Evolutionary conservation across 1,284 basidiomycete genomes (phyloP).

Genomic region (Apiotrichum veenhuisii): DNA sequence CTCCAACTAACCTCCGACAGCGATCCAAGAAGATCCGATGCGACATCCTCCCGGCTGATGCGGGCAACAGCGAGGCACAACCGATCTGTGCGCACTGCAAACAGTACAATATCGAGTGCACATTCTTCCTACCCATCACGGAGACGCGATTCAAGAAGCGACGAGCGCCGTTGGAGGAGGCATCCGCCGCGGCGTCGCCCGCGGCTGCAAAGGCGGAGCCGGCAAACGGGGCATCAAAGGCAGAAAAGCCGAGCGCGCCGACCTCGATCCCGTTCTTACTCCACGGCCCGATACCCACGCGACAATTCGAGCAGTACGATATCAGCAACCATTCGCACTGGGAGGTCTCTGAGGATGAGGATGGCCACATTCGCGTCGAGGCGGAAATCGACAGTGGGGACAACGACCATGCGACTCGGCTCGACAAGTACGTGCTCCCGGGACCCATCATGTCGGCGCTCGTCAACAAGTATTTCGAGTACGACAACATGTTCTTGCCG

Average conservation of each 20-base stretch:
- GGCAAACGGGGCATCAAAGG: not conserved
- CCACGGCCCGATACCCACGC: slow-evolving; percentile 79
- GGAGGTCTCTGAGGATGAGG: slow-evolving; percentile 71
- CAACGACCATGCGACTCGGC: slow-evolving; percentile 18
- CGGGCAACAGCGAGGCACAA: slow-evolving; percentile 19
- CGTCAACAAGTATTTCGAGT: slow-evolving; percentile 84
- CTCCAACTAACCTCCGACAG: slow-evolving; percentile 16
- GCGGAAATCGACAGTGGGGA: slow-evolving; percentile 53
- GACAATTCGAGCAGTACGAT: slow-evolving; percentile 81
- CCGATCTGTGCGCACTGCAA: slow-evolving; percentile 49
- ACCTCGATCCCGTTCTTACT: slow-evolving; percentile 69
- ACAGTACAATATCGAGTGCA: slow-evolving; percentile 85
- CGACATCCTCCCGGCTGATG: slow-evolving; percentile 36
- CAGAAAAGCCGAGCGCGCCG: slow-evolving; percentile 9
- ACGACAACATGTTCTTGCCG: slow-evolving; percentile 79
- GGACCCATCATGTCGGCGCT: slow-evolving; percentile 75
- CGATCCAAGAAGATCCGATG: slow-evolving; percentile 84
- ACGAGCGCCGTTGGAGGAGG: slow-evolving; percentile 59
- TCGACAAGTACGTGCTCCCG: slow-evolving; percentile 50
- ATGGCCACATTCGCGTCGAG: slow-evolving; percentile 82
- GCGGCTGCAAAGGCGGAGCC: not conserved
- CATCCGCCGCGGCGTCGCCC: not conserved
- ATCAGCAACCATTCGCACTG: slow-evolving; percentile 75
- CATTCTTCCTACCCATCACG: slow-evolving; percentile 95
- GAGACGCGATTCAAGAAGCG: slow-evolving; percentile 98